phyloP scores from a whole-genome alignment of 352 stramenopile genomes.

The Phytopythium sindhum region DNA sequence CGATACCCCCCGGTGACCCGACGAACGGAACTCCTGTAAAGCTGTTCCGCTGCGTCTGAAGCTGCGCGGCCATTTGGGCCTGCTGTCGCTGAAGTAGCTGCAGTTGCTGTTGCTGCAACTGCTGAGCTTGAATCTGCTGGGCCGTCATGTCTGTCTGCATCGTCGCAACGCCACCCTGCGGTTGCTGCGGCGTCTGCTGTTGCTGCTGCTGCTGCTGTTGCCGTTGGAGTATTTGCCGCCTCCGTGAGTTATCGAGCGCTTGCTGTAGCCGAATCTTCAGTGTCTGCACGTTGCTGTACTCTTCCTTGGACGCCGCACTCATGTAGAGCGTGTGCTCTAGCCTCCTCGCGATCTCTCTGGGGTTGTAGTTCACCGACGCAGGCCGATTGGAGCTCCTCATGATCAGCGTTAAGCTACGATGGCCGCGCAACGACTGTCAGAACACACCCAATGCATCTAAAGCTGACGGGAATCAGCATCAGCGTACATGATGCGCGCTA shows the following conservation, averaged over 20 bases:
- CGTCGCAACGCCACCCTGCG: slow-evolving; percentile 18
- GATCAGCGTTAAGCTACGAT: slow-evolving; percentile 76
- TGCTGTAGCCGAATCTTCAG: slow-evolving; percentile 81
- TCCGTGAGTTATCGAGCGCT: slow-evolving; percentile 78
- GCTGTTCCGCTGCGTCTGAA: slow-evolving; percentile 65
- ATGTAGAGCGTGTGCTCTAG: slow-evolving; percentile 88
- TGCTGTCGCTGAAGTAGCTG: slow-evolving; percentile 61
- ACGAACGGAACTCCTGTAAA: slow-evolving; percentile 67
- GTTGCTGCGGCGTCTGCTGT: slow-evolving; percentile 34
- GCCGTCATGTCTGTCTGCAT: slow-evolving; percentile 17
- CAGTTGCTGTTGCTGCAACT: slow-evolving; percentile 57
- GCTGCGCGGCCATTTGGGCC: slow-evolving; percentile 67
- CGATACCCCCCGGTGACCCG: slow-evolving; percentile 25
- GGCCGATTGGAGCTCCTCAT: slow-evolving; percentile 89
- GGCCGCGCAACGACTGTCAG: not conserved
- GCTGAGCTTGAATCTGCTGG: slow-evolving; percentile 48
- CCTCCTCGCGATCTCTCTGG: slow-evolving; percentile 76
- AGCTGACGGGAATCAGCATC: not conserved
- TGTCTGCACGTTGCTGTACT: slow-evolving; percentile 88
- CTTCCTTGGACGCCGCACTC: slow-evolving; percentile 74
- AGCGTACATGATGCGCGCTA: slow-evolving; percentile 86
- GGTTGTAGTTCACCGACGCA: slow-evolving; percentile 87
- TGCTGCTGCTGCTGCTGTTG: slow-evolving; percentile 45
- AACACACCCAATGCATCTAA: not conserved
- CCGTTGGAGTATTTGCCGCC: slow-evolving; percentile 66